A percentile compares a stretch with the other conserved stretches of the same genome.
phyloP scores from a whole-genome alignment of 805 yeast genomes.

The Yarrowia sp. region DNA sequence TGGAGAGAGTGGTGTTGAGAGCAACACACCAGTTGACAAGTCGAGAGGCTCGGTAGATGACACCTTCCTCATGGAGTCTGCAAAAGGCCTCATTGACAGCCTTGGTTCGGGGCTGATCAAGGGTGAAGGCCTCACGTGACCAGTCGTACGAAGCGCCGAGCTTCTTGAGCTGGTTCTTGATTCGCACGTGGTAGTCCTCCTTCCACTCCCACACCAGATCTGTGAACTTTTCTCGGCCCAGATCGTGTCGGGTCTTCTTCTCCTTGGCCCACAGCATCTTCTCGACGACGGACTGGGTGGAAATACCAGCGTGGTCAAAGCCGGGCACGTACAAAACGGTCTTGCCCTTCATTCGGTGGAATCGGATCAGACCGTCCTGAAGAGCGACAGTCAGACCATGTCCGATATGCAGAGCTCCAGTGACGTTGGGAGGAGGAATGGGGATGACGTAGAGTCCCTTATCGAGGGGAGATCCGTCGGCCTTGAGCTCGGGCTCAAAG shows the following conservation, averaged over 20 bases:
- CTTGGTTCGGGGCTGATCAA: slow-evolving; percentile 70
- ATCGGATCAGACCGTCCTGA: slow-evolving; percentile 91
- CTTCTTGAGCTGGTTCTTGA: slow-evolving; percentile 76
- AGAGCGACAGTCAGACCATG: slow-evolving; percentile 94
- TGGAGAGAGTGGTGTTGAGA: slow-evolving; percentile 91
- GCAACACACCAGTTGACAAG: slow-evolving; percentile 96
- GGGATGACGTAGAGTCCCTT: slow-evolving; percentile 88
- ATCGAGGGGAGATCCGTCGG: slow-evolving; percentile 71
- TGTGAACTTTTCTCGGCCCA: slow-evolving; percentile 86
- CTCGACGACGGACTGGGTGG: slow-evolving; percentile 97
- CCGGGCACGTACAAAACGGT: slow-evolving; percentile 93
- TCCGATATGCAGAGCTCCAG: slow-evolving; percentile 98
- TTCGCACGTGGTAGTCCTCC: slow-evolving; percentile 83
- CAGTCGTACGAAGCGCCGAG: slow-evolving; percentile 98
- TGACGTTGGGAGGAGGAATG: slow-evolving; percentile 99
- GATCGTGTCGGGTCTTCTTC: slow-evolving; percentile 88
- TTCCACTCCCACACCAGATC: slow-evolving; percentile 98
- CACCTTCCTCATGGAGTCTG: slow-evolving; percentile 88
- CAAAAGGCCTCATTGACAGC: slow-evolving; percentile 92
- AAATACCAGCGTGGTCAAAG: slow-evolving; percentile 98
- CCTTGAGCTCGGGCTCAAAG: slow-evolving; percentile 81
- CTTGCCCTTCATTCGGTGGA: slow-evolving; percentile 95
- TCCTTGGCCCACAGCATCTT: slow-evolving; percentile 89
- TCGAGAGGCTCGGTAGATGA: slow-evolving; percentile 89
- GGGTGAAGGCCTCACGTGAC: slow-evolving; percentile 90